These are phyloP conservation scores for Nitzschia inconspicua DNA, from an alignment of 108 stramenopile genomes.

Conservation along the genomic window DNA sequence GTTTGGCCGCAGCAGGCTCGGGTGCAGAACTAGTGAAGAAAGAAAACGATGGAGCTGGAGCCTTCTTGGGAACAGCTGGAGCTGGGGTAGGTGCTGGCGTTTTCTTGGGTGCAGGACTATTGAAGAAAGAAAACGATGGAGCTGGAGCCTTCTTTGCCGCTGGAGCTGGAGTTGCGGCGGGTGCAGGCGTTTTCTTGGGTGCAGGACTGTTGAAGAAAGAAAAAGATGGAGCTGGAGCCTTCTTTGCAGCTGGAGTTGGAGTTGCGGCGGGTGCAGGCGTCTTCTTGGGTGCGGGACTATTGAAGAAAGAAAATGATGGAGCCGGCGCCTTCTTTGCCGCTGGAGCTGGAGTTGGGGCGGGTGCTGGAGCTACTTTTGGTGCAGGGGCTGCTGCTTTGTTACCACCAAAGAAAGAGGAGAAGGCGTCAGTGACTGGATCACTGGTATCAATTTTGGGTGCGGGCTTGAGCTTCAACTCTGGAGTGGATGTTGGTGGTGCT, in stretches of 20 bases:
- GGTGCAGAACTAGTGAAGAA: slow-evolving; percentile 18
- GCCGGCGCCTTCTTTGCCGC: slow-evolving; percentile 36
- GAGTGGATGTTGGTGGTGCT: slow-evolving; percentile 2
- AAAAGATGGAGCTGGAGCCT: slow-evolving; percentile 10
- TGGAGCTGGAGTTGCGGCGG: slow-evolving; percentile 8
- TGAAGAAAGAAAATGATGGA: slow-evolving; percentile 23
- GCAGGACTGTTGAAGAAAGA: slow-evolving; percentile 13
- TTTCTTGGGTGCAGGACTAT: slow-evolving; percentile 8
- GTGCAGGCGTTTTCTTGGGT: slow-evolving; percentile 19
- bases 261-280: slow-evolving; percentile 27
- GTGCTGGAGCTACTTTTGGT: slow-evolving; percentile 26
- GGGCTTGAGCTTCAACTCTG: slow-evolving; percentile 9
- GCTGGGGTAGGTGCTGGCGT: slow-evolving; percentile 26
- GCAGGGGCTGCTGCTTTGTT: slow-evolving; percentile 13
- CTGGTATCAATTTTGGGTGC: slow-evolving; percentile 18
- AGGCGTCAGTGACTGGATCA: slow-evolving; percentile 32
- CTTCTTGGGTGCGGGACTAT: slow-evolving; percentile 8
- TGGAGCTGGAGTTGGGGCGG: slow-evolving; percentile 34
- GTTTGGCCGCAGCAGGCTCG: slow-evolving; percentile 24
- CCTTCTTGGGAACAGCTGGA: slow-evolving; percentile 29
- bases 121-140: slow-evolving; percentile 28
- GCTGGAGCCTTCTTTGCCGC: slow-evolving; percentile 7
- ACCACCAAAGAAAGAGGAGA: slow-evolving; percentile 35
- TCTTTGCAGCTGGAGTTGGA: slow-evolving; percentile 17
- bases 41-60: slow-evolving; percentile 26